These are phyloP conservation scores for Talaromyces sp. DNA, from an alignment of 2,329 filamentous ascomycete species.

Conservation along the genomic window DNA sequence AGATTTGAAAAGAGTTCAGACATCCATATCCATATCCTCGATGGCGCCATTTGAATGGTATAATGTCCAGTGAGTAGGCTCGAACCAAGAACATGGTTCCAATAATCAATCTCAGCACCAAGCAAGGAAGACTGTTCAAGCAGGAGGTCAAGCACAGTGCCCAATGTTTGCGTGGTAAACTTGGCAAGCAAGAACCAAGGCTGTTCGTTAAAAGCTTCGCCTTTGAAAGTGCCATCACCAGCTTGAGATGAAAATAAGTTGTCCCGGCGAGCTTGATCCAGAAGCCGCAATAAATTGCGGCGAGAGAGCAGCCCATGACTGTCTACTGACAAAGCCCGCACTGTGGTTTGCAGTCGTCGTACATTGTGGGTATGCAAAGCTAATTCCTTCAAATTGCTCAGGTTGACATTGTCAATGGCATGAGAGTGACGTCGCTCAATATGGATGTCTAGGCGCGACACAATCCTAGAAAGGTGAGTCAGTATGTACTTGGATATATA, in stretches of 20 bases:
- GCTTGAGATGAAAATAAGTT: neutral
- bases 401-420: neutral
- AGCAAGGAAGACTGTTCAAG: conserved; percentile 9
- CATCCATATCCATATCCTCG: neutral
- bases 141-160: neutral
- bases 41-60: conserved; percentile 9
- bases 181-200: conserved; percentile 13
- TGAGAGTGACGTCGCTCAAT: conserved; percentile 7
- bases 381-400: neutral
- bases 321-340: conserved; percentile 7
- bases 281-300: conserved; percentile 6
- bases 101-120: conserved; percentile 12
- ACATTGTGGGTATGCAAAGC: neutral
- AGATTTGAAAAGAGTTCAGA: neutral
- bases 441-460: conserved; percentile 11
- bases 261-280: neutral
- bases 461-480: neutral
- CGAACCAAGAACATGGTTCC: conserved; percentile 11
- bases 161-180: conserved; percentile 7
- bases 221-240: neutral
- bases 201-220: neutral
- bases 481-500: neutral
- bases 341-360: neutral
- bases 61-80: conserved; percentile 11
- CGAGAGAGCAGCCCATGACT: conserved; percentile 5